Percentiles rank a stretch among this genome's conserved stretches.
Evolutionary conservation across 1,284 basidiomycete species (phyloP).

Genomic region (Heterobasidion occidentale): DNA sequence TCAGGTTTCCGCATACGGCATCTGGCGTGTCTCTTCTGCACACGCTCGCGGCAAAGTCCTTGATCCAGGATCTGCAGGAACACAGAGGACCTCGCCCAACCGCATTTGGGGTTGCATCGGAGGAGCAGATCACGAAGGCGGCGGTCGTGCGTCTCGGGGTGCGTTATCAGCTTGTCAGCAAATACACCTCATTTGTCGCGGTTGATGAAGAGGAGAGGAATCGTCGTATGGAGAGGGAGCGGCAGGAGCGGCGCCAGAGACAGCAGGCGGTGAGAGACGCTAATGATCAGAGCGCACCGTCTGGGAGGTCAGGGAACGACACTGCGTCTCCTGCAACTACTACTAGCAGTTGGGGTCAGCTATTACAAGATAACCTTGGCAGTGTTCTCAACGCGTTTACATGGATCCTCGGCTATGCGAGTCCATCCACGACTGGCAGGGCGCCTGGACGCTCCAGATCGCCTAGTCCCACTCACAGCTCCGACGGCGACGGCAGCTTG

Average conservation of each 20-base stretch:
- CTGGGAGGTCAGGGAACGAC: background rate
- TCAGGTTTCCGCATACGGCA: background rate
- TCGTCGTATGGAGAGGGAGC: background rate
- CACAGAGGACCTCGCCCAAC: constrained; percentile 3
- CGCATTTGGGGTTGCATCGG: constrained; percentile 8
- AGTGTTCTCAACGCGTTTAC: background rate
- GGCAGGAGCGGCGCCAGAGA: background rate
- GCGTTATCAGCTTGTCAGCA: constrained; percentile 42
- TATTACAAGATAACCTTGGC: too few species aligned
- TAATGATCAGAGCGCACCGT: background rate
- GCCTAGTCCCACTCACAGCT: background rate
- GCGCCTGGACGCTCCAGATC: background rate
- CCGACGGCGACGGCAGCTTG: background rate
- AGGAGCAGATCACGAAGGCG: constrained; percentile 30
- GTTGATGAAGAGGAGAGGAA: constrained; percentile 21
- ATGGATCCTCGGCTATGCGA: background rate
- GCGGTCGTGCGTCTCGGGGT: constrained; percentile 40
- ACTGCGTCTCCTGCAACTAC: background rate
- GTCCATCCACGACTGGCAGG: background rate
- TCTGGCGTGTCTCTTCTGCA: constrained; percentile 33
- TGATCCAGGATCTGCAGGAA: constrained; percentile 39
- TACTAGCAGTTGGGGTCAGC: too few species aligned
- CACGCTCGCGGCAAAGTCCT: constrained; percentile 40
- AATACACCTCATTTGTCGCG: constrained; percentile 50
- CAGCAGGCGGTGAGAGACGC: background rate